Percentiles rank a stretch among this genome's conserved stretches.
Evolutionary conservation across 306 rosid genomes (phyloP).

Genomic region (Glycyrrhiza uralensis): DNA sequence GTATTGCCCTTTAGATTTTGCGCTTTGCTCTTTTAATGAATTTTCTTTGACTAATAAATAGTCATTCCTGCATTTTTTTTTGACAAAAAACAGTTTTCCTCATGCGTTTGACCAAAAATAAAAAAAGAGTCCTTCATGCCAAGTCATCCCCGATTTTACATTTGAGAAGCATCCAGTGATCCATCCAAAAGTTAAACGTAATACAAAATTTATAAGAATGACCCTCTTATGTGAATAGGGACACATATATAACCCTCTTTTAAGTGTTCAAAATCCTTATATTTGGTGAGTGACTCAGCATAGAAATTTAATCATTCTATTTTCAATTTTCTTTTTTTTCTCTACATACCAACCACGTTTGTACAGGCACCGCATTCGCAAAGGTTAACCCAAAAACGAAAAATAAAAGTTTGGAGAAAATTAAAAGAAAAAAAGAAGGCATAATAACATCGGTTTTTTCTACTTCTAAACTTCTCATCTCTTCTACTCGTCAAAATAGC

Average conservation of each 20-base stretch:
- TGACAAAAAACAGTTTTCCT: too few relatives aligned
- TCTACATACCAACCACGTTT: slow-evolving; percentile 17
- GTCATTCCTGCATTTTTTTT: too few relatives aligned
- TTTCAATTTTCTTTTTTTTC: neutral
- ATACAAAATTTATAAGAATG: neutral
- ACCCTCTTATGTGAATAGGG: neutral
- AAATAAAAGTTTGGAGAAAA: neutral
- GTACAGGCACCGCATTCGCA: slow-evolving; percentile 12
- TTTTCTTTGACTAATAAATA: too few relatives aligned
- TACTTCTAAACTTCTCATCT: neutral
- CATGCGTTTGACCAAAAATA: too few relatives aligned
- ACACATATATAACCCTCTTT: neutral
- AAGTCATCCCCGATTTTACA: too few relatives aligned
- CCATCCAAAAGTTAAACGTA: too few relatives aligned
- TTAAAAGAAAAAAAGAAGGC: neutral
- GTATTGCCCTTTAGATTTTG: too few relatives aligned
- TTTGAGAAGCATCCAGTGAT: too few relatives aligned
- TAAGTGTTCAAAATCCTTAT: neutral
- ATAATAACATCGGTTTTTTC: neutral
- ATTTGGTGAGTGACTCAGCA: too few relatives aligned
- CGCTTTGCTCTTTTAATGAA: too few relatives aligned
- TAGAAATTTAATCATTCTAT: neutral
- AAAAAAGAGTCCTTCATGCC: too few relatives aligned
- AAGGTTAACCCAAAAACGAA: neutral
- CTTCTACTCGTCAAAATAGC: neutral